Conservation (phyloP, 495 filamentous ascomycete genomes). For the Hyaloscypha variabilis region DNA sequence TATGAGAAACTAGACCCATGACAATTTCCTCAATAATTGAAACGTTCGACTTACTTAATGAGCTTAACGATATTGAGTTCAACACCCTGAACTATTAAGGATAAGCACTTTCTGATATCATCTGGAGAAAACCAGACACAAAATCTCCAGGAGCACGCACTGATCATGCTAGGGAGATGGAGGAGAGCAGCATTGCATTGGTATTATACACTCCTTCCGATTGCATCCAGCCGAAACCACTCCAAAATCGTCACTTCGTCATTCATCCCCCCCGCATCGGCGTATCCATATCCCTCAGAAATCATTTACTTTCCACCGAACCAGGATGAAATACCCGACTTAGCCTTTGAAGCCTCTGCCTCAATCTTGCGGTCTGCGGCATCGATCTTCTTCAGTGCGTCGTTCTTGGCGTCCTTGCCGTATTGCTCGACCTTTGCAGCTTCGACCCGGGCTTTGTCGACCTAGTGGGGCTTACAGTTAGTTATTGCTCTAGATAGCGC, state of each 20-base stretch:
- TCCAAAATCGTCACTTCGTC: neutral
- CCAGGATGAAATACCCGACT: constrained; percentile 78
- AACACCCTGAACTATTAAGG: neutral
- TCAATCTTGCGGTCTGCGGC: constrained; percentile 75
- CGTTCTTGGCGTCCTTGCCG: constrained; percentile 57
- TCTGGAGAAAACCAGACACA: neutral
- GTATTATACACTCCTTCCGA: constrained; percentile 16
- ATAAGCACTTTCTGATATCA: neutral
- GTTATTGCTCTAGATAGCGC: neutral
- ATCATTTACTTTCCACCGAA: constrained; percentile 67
- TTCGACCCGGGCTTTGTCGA: constrained; percentile 62
- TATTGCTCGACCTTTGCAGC: constrained; percentile 58
- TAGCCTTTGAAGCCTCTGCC: constrained; percentile 74
- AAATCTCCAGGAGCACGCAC: neutral
- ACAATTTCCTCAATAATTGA: no score
- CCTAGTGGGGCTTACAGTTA: constrained; percentile 46
- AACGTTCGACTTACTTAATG: no score
- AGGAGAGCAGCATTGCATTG: constrained; percentile 5
- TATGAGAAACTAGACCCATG: neutral
- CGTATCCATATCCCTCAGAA: neutral
- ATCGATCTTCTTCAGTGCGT: constrained; percentile 72
- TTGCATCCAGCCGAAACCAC: constrained; percentile 4
- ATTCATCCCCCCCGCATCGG: constrained; percentile 3
- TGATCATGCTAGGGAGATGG: neutral
- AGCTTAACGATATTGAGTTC: no score